These are phyloP conservation scores for Coemansia sp. DNA, from an alignment of 192 early-diverging fungal genomes.

Conservation along the genomic window DNA sequence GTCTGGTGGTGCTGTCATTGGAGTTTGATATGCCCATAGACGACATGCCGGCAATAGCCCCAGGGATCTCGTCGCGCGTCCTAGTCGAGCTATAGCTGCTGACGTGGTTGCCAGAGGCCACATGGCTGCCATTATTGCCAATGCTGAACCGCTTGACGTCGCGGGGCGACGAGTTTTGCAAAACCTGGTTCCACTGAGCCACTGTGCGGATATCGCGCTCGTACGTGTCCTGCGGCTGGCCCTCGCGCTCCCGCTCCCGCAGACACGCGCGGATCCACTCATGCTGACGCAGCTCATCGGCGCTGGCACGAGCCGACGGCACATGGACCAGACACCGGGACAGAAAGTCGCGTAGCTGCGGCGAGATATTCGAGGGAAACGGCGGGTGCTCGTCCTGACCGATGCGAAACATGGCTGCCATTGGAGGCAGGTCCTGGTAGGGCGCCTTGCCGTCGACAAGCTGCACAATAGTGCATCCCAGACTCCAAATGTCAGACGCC, in stretches of 20 bases:
- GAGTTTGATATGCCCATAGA: slow-evolving; percentile 52
- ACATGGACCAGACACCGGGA: slow-evolving; percentile 77
- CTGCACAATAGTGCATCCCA: slow-evolving; percentile 71
- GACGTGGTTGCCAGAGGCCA: slow-evolving; percentile 16
- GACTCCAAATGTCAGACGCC: slow-evolving; percentile 71
- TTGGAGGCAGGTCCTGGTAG: slow-evolving; percentile 65
- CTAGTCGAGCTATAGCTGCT: slow-evolving; percentile 41
- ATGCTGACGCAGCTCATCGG: slow-evolving; percentile 66
- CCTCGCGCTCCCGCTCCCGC: slow-evolving; percentile 37
- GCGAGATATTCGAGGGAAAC: slow-evolving; percentile 60
- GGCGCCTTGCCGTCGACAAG: slow-evolving; percentile 69
- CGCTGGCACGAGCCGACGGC: slow-evolving; percentile 62
- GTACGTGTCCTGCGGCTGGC: slow-evolving; percentile 38
- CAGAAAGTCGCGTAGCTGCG: slow-evolving; percentile 69
- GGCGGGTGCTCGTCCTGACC: slow-evolving; percentile 74
- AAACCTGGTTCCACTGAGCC: slow-evolving; percentile 50
- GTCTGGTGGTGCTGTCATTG: slow-evolving; percentile 39
- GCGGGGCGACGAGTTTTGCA: slow-evolving; percentile 52
- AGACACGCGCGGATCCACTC: slow-evolving; percentile 42
- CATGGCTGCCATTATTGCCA: slow-evolving; percentile 7
- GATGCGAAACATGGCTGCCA: slow-evolving; percentile 69
- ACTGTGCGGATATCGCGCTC: slow-evolving; percentile 49
- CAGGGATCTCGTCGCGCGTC: slow-evolving; percentile 44
- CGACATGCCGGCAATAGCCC: slow-evolving; percentile 45
- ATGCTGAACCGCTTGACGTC: slow-evolving; percentile 49